A percentile compares a stretch with the other conserved stretches of the same genome.
These are phyloP conservation scores for Solanum chmielewskii DNA, from an alignment of 257 asterid genomes.

Conservation along the genomic window DNA sequence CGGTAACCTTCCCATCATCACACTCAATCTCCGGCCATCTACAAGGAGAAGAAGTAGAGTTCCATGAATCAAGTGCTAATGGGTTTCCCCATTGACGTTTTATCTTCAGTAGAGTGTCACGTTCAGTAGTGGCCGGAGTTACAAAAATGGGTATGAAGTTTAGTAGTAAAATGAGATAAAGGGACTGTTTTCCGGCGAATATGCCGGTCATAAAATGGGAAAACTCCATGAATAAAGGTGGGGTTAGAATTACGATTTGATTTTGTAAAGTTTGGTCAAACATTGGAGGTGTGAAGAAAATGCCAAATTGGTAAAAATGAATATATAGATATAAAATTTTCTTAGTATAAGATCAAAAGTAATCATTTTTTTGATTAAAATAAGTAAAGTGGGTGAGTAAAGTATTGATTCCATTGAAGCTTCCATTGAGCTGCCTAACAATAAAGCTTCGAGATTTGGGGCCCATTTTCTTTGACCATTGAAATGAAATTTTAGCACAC, in stretches of 20 bases:
- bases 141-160: slow-evolving; percentile 14
- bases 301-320: neutral
- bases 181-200: neutral
- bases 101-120: slow-evolving; percentile 23
- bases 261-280: neutral
- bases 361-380: neutral
- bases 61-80: slow-evolving; percentile 1
- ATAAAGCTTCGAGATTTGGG: neutral
- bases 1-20: slow-evolving; percentile 31
- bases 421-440: neutral
- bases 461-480: neutral
- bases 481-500: neutral
- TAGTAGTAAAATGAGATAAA: slow-evolving; percentile 13
- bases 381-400: neutral
- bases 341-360: neutral
- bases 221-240: neutral
- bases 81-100: slow-evolving; percentile 13
- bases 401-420: neutral
- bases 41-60: slow-evolving; percentile 21
- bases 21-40: slow-evolving; percentile 26
- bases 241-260: neutral
- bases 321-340: neutral
- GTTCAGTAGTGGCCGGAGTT: slow-evolving; percentile 25
- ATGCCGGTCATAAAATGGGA: neutral
- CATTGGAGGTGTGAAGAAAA: neutral